Evolutionary conservation across 2,329 filamentous ascomycete species (phyloP).

Genomic region (Plenodomus lindquistii): DNA sequence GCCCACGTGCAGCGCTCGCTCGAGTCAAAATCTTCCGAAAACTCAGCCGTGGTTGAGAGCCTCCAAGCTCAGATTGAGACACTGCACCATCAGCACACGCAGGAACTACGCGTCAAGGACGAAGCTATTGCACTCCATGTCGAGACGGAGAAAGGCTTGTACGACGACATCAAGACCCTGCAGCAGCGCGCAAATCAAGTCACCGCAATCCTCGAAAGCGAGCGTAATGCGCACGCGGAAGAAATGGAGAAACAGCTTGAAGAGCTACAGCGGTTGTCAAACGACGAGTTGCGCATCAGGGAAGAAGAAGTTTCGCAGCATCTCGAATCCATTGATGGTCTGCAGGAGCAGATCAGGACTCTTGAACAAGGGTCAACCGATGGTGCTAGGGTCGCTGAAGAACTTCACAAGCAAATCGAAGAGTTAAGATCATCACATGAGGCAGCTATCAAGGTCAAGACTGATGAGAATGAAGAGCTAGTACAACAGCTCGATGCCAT

Average conservation of each 20-base stretch:
- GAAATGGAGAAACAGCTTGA: constrained; percentile 29
- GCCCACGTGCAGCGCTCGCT: constrained; percentile 28
- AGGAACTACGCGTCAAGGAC: constrained; percentile 36
- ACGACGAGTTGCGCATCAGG: constrained; percentile 27
- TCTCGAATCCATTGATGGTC: constrained; percentile 35
- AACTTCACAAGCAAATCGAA: constrained; percentile 38
- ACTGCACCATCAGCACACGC: constrained; percentile 37
- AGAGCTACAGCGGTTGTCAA: constrained; percentile 32
- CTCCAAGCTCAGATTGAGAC: constrained; percentile 36
- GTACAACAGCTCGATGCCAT: constrained; percentile 38
- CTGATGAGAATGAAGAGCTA: constrained; percentile 38
- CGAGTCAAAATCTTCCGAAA: constrained; percentile 35
- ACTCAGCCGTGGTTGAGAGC: constrained; percentile 35
- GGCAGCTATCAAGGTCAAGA: constrained; percentile 35
- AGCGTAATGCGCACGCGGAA: constrained; percentile 33
- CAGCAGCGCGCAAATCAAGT: constrained; percentile 36
- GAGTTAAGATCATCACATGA: constrained; percentile 35
- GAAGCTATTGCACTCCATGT: constrained; percentile 32
- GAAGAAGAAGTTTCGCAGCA: constrained; percentile 36
- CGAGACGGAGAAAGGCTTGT: constrained; percentile 29
- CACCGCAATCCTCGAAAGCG: constrained; percentile 32
- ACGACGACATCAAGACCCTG: constrained; percentile 28
- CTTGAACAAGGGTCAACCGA: constrained; percentile 42
- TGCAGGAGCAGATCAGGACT: constrained; percentile 38
- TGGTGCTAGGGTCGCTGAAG: constrained; percentile 32